Percentiles rank a stretch among this genome's conserved stretches.
phyloP scores from a whole-genome alignment of 2,329 filamentous ascomycete genomes.

The Fusarium nygamai region DNA sequence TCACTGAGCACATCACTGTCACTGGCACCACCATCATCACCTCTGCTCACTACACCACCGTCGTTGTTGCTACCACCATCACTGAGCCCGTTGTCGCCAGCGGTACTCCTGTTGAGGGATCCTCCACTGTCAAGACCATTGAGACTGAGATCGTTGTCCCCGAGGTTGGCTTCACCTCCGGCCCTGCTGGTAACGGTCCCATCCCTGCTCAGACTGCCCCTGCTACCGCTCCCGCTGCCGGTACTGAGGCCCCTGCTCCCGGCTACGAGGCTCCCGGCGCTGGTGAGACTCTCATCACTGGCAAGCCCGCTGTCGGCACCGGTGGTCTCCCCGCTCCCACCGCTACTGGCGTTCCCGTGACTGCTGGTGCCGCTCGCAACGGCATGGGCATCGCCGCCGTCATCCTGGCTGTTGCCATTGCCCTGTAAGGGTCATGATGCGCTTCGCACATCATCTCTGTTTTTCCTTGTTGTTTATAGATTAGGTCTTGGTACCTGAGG shows the following conservation, averaged over 20 bases:
- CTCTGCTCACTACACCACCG: conserved; percentile 61
- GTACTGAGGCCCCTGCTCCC: conserved; percentile 30
- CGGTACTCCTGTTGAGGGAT: conserved; percentile 57
- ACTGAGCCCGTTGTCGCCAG: conserved; percentile 61
- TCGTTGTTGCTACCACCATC: conserved; percentile 59
- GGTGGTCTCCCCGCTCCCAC: conserved; percentile 49
- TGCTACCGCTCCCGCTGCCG: conserved; percentile 51
- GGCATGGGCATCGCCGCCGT: conserved; percentile 59
- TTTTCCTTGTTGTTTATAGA: conserved; percentile 44
- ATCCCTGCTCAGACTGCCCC: conserved; percentile 50
- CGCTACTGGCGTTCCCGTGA: conserved; percentile 50
- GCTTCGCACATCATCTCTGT: conserved; percentile 33
- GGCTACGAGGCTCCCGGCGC: conserved; percentile 30
- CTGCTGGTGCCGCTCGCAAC: conserved; percentile 53
- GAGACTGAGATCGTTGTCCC: conserved; percentile 64
- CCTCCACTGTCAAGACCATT: conserved; percentile 59
- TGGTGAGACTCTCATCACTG: conserved; percentile 41
- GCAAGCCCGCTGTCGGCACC: conserved; percentile 44
- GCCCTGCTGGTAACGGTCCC: conserved; percentile 33
- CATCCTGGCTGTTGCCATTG: conserved; percentile 56
- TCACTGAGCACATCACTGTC: conserved; percentile 69
- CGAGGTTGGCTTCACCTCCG: conserved; percentile 60
- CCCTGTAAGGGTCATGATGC: conserved; percentile 54
- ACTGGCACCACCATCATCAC: conserved; percentile 61
- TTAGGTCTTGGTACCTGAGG: conserved; percentile 41